phyloP scores from a whole-genome alignment of 2,329 filamentous ascomycete species.

The Chaetomium strumarium region DNA sequence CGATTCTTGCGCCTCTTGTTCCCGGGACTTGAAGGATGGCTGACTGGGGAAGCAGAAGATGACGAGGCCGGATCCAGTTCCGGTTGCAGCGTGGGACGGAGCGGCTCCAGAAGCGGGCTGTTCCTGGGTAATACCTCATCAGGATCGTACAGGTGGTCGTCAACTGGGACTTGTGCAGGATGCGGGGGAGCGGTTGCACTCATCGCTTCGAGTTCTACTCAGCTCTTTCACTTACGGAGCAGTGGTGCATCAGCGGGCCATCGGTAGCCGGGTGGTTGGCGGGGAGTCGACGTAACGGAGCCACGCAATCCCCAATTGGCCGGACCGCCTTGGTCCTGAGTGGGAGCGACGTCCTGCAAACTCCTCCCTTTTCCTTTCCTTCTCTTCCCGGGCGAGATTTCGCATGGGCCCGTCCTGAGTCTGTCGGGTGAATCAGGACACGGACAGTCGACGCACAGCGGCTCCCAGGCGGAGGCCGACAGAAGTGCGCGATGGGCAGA shows the following conservation, averaged over 20 bases:
- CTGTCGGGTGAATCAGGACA: constrained; percentile 6
- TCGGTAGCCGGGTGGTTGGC: constrained; percentile 19
- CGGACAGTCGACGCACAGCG: constrained; percentile 10
- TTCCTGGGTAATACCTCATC: constrained; percentile 38
- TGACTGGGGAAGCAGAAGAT: constrained; percentile 39
- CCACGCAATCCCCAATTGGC: background rate
- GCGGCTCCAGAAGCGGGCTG: constrained; percentile 36
- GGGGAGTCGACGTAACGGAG: background rate
- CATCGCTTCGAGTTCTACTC: constrained; percentile 33
- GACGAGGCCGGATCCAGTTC: constrained; percentile 46
- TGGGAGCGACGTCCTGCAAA: background rate
- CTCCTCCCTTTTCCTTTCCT: background rate
- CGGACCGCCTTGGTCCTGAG: background rate
- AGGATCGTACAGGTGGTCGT: constrained; percentile 37
- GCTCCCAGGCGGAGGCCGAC: constrained; percentile 17
- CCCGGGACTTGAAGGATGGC: constrained; percentile 35
- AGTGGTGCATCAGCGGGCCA: constrained; percentile 29
- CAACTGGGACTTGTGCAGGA: constrained; percentile 27
- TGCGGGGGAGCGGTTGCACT: constrained; percentile 35
- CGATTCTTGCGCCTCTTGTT: constrained; percentile 47
- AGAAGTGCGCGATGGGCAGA: constrained; percentile 12
- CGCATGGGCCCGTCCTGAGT: constrained; percentile 5
- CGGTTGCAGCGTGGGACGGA: constrained; percentile 41
- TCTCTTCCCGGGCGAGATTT: background rate
- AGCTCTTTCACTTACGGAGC: constrained; percentile 25